phyloP scores from a whole-genome alignment of 2,329 filamentous ascomycete genomes.

The Aspergillus sp. region DNA sequence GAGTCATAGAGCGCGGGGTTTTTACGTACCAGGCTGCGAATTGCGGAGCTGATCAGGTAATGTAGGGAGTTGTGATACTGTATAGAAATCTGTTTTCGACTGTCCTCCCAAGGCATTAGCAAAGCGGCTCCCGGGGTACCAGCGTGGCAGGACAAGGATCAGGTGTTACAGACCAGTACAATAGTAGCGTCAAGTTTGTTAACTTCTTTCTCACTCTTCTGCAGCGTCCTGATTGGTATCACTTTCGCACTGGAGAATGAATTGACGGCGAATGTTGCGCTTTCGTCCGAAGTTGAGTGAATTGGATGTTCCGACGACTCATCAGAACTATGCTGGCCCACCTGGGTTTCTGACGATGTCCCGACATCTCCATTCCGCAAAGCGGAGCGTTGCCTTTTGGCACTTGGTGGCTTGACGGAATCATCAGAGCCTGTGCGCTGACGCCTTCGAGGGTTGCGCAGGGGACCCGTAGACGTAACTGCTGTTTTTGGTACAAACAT shows the following conservation, averaged over 20 bases:
- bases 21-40: conserved; percentile 61
- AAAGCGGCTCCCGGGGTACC: neutral
- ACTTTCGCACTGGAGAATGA: conserved; percentile 25
- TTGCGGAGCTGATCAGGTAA: conserved; percentile 74
- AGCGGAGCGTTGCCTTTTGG: conserved; percentile 49
- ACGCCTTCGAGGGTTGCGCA: conserved; percentile 39
- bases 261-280: conserved; percentile 15
- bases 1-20: neutral
- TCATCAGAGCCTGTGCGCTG: conserved; percentile 47
- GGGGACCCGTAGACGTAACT: conserved; percentile 25
- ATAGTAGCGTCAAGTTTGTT: conserved; percentile 33
- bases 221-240: conserved; percentile 38
- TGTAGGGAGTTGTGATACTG: conserved; percentile 78
- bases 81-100: conserved; percentile 83
- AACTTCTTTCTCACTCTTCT: conserved; percentile 35
- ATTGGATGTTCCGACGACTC: conserved; percentile 17
- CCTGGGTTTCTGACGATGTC: conserved; percentile 19
- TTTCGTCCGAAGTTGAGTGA: conserved; percentile 13
- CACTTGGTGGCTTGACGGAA: conserved; percentile 43
- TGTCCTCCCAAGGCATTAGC: conserved; percentile 37
- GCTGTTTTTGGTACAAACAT: conserved; percentile 42
- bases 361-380: conserved; percentile 39
- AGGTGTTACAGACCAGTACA: conserved; percentile 33
- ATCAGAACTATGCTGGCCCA: conserved; percentile 18
- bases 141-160: neutral